Evolutionary conservation across 345 rosid species (phyloP), one percentile per base, ranked within the genome.

Genomic region (Salix dunnii): DNA sequence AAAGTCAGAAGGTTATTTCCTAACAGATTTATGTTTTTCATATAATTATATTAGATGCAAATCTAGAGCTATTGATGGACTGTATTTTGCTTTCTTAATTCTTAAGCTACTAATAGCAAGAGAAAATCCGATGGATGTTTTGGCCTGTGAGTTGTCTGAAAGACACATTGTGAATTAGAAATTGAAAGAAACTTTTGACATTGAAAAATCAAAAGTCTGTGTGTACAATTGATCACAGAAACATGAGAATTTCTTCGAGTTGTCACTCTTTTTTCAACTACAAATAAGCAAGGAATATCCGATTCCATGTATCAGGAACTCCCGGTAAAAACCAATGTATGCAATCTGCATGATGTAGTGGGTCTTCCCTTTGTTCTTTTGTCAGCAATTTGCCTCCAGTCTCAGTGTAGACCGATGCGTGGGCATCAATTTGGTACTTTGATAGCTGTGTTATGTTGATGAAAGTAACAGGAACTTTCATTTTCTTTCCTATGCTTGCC

Each of bases 261-360:
- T 7, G 30, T 55, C 36, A 6, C 16, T 42, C 58, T 46, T 7
- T 27, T 0, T 25, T 20, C 4, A 74, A 36, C 77, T 91, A 95
- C 91, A 95, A 84, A 78, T 88, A 83, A 27, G 97, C 97, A 31
- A 89, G 84, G 33, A 95, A 74, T 51, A 95, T 88, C 66, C 82
- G 97, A 73, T 93, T 95, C 97, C 97, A 95, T 0, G 97, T 90
- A 76, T 95, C 99, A 0, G 99, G 97, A 23, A 95, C 85, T 33
- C 97, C 97, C 2, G 97, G 99, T 74, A 95, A 73, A 33, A 97
- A 95, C 97, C 97, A 95, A n/a, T 95, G 99, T 72, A 95, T 95
- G 85, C 97, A 95, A 79, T 95, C 99, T 13, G 99, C 97, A 27
- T 93, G 51, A 21, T 17, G 86, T 38, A 84, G 33, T 0, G 99